These are phyloP conservation scores for Fraxinus angustifolia DNA, from an alignment of 305 asterid species.

Conservation along the genomic window DNA sequence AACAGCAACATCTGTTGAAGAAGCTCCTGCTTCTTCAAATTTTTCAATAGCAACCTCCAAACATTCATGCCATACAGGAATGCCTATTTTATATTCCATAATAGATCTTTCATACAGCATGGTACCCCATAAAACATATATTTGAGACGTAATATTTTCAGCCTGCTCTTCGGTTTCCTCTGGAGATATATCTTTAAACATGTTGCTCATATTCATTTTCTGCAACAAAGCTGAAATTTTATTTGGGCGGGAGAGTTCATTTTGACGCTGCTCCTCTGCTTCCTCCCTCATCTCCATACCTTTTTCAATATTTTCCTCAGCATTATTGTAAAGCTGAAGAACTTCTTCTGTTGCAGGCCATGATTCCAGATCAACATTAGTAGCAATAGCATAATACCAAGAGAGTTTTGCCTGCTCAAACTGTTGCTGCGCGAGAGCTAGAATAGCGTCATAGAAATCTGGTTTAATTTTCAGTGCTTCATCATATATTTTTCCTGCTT, in stretches of 20 bases:
- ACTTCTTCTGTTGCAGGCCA: slow-evolving; percentile 65
- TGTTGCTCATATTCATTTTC: slow-evolving; percentile 47
- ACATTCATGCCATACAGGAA: slow-evolving; percentile 87
- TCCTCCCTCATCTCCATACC: slow-evolving; percentile 90
- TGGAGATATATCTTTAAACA: slow-evolving; percentile 44
- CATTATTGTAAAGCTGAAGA: slow-evolving; percentile 65
- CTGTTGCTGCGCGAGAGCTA: slow-evolving; percentile 78
- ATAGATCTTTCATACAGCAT: slow-evolving; percentile 83
- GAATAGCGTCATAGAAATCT: slow-evolving; percentile 64
- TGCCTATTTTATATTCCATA: slow-evolving; percentile 75
- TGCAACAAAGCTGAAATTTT: slow-evolving; percentile 36
- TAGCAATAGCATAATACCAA: slow-evolving; percentile 67
- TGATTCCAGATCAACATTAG: slow-evolving; percentile 50
- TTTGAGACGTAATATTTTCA: slow-evolving; percentile 62
- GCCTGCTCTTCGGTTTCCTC: slow-evolving; percentile 71
- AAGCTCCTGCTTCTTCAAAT: slow-evolving; percentile 85
- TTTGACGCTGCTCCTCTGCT: slow-evolving; percentile 42
- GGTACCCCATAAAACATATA: slow-evolving; percentile 81
- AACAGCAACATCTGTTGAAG: slow-evolving; percentile 76
- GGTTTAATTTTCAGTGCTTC: slow-evolving; percentile 64
- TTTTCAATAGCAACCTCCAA: slow-evolving; percentile 80
- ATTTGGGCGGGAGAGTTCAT: slow-evolving; percentile 34
- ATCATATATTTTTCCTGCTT: slow-evolving; percentile 70
- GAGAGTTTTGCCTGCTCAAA: slow-evolving; percentile 88
- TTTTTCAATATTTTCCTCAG: slow-evolving; percentile 82